Evolutionary conservation across 805 yeast genomes (phyloP).

Genomic region (Ogataea methylovora): DNA sequence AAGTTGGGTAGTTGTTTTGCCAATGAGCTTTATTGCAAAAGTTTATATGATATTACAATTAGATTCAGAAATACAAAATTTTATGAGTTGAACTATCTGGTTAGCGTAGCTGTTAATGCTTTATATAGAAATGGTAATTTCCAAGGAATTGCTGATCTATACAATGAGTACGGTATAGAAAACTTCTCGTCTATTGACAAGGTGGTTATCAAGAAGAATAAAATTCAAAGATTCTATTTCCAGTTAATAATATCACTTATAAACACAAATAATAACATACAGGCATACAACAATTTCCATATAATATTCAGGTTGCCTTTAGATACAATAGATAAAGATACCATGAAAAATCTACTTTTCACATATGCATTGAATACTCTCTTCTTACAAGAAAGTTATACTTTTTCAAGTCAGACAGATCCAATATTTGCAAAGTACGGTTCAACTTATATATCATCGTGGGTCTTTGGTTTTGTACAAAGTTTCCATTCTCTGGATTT

Average conservation of each 20-base stretch:
- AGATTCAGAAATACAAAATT: conserved; percentile 1
- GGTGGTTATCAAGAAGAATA: conserved; percentile 1
- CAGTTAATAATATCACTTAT: conserved; percentile 12
- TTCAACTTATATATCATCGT: conserved; percentile 1
- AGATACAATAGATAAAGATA: not conserved
- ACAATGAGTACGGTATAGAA: conserved; percentile 1
- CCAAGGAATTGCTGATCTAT: conserved; percentile 3
- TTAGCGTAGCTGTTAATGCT: conserved; percentile 4
- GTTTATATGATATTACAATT: too few relatives aligned
- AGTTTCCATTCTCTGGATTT: conserved; percentile 9
- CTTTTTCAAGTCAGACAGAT: conserved; percentile 1
- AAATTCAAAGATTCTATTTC: conserved; percentile 12
- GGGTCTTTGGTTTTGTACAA: conserved; percentile 5
- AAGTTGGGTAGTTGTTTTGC: not conserved
- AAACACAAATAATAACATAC: conserved; percentile 6
- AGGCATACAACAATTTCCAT: conserved; percentile 13
- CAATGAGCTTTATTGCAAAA: not conserved
- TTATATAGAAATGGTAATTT: conserved; percentile 1
- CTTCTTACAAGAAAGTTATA: conserved; percentile 2
- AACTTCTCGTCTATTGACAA: conserved; percentile 10
- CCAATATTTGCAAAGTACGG: conserved; percentile 8
- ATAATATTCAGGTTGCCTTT: conserved; percentile 12
- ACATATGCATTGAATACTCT: conserved; percentile 12
- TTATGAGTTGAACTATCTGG: conserved; percentile 4
- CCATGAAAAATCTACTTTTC: conserved; percentile 6